Percentiles rank a stretch among this genome's conserved stretches.
These are phyloP conservation scores for Friedmanniomyces simplex DNA, from an alignment of 495 filamentous ascomycete genomes.

Conservation along the genomic window DNA sequence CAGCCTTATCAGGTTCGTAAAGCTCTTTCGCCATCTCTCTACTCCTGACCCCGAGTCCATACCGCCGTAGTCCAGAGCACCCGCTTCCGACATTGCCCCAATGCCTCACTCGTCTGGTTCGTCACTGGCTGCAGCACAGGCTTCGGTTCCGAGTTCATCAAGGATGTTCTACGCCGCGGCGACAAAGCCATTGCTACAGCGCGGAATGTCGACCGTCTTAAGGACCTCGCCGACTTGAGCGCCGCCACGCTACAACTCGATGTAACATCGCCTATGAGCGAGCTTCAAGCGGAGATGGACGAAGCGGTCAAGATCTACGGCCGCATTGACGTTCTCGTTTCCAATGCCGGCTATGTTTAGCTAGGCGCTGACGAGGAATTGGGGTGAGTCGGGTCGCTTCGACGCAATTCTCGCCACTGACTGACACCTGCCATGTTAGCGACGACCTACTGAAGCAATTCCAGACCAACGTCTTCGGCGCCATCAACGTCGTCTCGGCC, in stretches of 20 bases:
- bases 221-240: conserved; percentile 3
- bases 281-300: conserved; percentile 5
- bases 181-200: conserved; percentile 36
- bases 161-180: conserved; percentile 30
- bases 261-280: conserved; percentile 8
- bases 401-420: no score
- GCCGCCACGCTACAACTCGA: conserved; percentile 13
- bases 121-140: conserved; percentile 36
- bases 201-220: conserved; percentile 25
- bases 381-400: not conserved
- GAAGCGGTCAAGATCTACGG: conserved; percentile 13
- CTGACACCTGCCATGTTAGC: not conserved
- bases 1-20: no score
- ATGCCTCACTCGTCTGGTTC: conserved; percentile 29
- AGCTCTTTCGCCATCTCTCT: no score
- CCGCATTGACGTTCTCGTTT: conserved; percentile 22
- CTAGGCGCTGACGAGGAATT: not conserved
- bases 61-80: no score
- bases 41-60: no score
- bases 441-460: conserved; percentile 3
- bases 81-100: conserved; percentile 2
- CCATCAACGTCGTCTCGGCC: not conserved
- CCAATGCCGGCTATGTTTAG: conserved; percentile 20
- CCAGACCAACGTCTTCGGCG: conserved; percentile 9
- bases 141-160: conserved; percentile 31